phyloP scores from a whole-genome alignment of 495 filamentous ascomycete species.

The Penicillium canariense region DNA sequence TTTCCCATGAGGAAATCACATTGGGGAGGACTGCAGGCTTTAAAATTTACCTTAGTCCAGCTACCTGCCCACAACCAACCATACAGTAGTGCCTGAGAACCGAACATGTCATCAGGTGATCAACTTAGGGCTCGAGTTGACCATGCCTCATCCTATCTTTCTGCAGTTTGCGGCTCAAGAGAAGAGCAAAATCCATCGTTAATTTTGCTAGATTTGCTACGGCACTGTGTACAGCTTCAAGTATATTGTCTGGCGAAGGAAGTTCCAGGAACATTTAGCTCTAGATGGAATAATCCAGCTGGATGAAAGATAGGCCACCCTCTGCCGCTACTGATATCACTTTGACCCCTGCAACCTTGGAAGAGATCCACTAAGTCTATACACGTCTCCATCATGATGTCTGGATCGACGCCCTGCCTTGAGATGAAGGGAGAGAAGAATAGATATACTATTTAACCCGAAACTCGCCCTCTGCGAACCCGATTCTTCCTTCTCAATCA shows the following conservation, averaged over 20 bases:
- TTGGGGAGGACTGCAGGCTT: too few relatives aligned
- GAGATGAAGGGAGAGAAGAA: neutral
- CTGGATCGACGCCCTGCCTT: neutral
- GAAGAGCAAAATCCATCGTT: too few relatives aligned
- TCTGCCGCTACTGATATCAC: neutral
- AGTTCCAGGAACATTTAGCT: neutral
- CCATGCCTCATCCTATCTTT: too few relatives aligned
- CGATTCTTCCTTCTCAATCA: neutral
- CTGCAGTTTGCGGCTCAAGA: too few relatives aligned
- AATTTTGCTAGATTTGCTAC: too few relatives aligned
- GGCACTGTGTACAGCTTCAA: neutral
- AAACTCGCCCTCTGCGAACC: neutral
- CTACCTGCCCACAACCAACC: too few relatives aligned
- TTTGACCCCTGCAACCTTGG: neutral
- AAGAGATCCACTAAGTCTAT: neutral
- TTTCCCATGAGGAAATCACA: too few relatives aligned
- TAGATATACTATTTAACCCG: neutral
- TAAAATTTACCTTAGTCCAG: too few relatives aligned
- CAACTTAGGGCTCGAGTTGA: too few relatives aligned
- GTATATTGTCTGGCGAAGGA: too few relatives aligned
- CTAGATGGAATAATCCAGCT: neutral
- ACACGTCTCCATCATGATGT: neutral
- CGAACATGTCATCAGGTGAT: too few relatives aligned
- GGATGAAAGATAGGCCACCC: neutral
- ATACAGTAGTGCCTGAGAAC: too few relatives aligned